Base-by-base conservation (phyloP, 345 rosid genomes). In the Lepidium sativum region DNA sequence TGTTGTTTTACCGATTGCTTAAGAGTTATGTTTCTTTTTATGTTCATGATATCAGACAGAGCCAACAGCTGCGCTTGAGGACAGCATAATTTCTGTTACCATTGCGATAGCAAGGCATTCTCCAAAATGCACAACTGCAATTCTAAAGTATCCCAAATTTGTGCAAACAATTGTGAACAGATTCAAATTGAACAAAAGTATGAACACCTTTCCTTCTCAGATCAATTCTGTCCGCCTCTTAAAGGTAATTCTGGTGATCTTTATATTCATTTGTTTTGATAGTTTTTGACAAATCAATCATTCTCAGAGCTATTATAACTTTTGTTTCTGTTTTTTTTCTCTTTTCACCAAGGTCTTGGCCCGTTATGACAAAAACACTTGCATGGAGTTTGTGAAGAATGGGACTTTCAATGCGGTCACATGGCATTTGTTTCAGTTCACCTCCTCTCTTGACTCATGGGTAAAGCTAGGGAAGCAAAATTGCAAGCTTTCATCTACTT, bases 81-180 rank as follows among this genome's bases (percentile, higher is more conserved):
- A 92, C 45, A 69, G 76, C 81, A 7, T 85, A 42, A 72, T 89
- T 47, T 83, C 94, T 54, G 54, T 84, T 59, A 82, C 91, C 39
- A 49, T 80, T 72, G 92, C 84, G 20, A 79, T 92, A 65, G 92
- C 96, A 51, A 86, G 96, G 83, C 97, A 92, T 83, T 92, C 97
- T 20, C 89, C 89, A 68, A 83, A 75, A 42, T 83, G 88, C 77
- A 84, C 84, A 57, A 60, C 73, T 78, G 87, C 91, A 80, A 75
- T 92, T 63, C 64, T 84, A 80, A 80, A 84, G 69, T 92, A 83
- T 65, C 84, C 82, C 76, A 83, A 85, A 62, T 89, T 92, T 67
- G 78, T 89, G 50, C 76, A 80, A 65, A 72, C 75, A 15, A 52
- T 92, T 74, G 84, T 86, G 67, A 68, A 77, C 48, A 82, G 81